Conservation (phyloP, 1,284 basidiomycete species). For the Rhizopogon hawkerae region DNA sequence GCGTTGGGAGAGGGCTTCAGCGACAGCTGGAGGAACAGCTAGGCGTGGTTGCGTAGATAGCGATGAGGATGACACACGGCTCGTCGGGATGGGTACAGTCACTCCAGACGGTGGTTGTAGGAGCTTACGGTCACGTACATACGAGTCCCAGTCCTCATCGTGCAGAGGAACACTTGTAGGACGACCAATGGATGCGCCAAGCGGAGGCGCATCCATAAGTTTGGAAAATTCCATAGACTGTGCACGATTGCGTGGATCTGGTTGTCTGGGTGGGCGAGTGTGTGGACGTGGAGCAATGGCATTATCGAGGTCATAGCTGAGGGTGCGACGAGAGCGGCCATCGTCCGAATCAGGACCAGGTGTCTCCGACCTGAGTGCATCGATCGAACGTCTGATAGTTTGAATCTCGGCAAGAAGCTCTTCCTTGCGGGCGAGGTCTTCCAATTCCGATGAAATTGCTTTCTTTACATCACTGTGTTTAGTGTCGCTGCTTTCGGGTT, state of each 20-base stretch:
- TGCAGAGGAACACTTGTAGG: constrained; percentile 64
- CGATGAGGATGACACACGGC: constrained; percentile 34
- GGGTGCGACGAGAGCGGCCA: constrained; percentile 51
- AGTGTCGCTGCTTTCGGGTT: constrained; percentile 13
- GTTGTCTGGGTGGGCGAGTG: constrained; percentile 55
- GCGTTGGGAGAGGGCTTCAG: constrained; percentile 61
- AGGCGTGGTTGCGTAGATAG: constrained; percentile 28
- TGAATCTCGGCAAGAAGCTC: constrained; percentile 68
- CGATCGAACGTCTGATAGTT: constrained; percentile 69
- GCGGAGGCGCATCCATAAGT: constrained; percentile 34
- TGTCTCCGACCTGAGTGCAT: constrained; percentile 59
- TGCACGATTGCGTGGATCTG: constrained; percentile 56
- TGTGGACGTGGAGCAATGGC: constrained; percentile 44
- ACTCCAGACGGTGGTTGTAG: constrained; percentile 74
- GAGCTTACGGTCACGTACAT: constrained; percentile 71
- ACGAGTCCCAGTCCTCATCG: constrained; percentile 68
- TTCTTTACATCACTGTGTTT: constrained; percentile 34
- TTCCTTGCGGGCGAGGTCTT: constrained; percentile 58
- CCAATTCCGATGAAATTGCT: constrained; percentile 37
- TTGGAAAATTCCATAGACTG: constrained; percentile 60
- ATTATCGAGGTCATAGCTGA: constrained; percentile 53
- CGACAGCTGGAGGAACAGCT: constrained; percentile 59
- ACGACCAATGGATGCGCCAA: constrained; percentile 50
- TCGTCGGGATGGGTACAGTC: constrained; percentile 61
- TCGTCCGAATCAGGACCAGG: constrained; percentile 48